Conservation (phyloP, 78 protist species). For the Dictyostelium firmibasis region DNA sequence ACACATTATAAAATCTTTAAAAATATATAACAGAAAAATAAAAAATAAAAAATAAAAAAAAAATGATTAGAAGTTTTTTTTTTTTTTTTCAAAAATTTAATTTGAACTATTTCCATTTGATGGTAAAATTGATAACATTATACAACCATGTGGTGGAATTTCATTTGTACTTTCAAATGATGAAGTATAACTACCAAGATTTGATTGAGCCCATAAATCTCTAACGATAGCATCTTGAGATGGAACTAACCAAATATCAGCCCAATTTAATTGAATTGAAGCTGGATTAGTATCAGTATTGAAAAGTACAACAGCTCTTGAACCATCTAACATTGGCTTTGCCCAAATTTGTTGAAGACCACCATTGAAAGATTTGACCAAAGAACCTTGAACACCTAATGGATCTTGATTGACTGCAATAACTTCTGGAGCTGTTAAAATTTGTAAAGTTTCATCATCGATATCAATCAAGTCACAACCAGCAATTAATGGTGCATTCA, state of each 20-base stretch:
- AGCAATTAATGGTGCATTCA: slow-evolving; percentile 83
- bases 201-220: slow-evolving; percentile 53
- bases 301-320: slow-evolving; percentile 56
- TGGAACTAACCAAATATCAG: slow-evolving; percentile 8
- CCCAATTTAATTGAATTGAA: not conserved
- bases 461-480: slow-evolving; percentile 80
- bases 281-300: slow-evolving; percentile 8
- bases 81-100: not conserved
- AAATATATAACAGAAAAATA: too few relatives aligned
- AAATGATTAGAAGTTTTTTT: not conserved
- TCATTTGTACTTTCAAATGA: not conserved
- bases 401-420: slow-evolving; percentile 85
- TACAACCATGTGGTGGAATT: slow-evolving; percentile 19
- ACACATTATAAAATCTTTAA: too few relatives aligned
- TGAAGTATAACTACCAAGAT: slow-evolving; percentile 24
- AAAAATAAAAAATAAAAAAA: not conserved
- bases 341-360: slow-evolving; percentile 77
- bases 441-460: not conserved
- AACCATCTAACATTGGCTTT: slow-evolving; percentile 51
- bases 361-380: slow-evolving; percentile 11
- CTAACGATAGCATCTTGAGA: not conserved
- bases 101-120: too few relatives aligned
- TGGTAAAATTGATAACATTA: not conserved
- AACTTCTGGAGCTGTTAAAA: slow-evolving; percentile 58
- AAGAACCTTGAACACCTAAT: slow-evolving; percentile 63